These are phyloP conservation scores for Melanopsichium pennsylvanicum DNA, from an alignment of 1,284 basidiomycete genomes.

Conservation along the genomic window DNA sequence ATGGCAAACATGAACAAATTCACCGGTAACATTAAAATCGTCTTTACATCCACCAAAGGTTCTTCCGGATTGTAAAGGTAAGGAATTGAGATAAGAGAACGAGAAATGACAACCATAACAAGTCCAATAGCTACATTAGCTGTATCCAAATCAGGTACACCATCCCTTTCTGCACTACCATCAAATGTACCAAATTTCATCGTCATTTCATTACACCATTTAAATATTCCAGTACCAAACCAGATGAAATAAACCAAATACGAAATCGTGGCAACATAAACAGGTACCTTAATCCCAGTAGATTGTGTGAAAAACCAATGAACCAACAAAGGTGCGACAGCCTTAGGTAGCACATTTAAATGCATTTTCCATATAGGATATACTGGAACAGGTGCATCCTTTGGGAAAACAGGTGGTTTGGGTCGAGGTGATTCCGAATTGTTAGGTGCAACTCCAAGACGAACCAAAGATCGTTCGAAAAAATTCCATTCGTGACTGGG, in stretches of 20 bases:
- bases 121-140: constrained; percentile 26
- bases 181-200: constrained; percentile 57
- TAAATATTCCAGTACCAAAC: constrained; percentile 10
- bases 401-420: constrained; percentile 17
- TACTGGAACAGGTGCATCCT: constrained; percentile 34
- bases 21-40: constrained; percentile 29
- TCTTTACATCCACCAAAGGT: constrained; percentile 11
- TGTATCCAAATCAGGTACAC: constrained; percentile 44
- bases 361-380: constrained; percentile 46
- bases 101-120: constrained; percentile 25
- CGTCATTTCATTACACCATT: constrained; percentile 27
- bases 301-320: constrained; percentile 22
- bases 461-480: constrained; percentile 7
- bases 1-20: constrained; percentile 38
- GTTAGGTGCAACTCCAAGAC: constrained; percentile 12
- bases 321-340: constrained; percentile 26
- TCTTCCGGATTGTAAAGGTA: constrained; percentile 30
- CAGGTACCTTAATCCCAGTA: constrained; percentile 30
- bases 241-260: constrained; percentile 30
- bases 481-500: constrained; percentile 7
- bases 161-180: constrained; percentile 36
- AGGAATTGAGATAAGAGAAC: constrained; percentile 25
- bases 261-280: constrained; percentile 7
- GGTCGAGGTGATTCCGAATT: not conserved
- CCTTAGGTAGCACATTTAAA: constrained; percentile 18